phyloP scores from a whole-genome alignment of 2,329 filamentous ascomycete genomes.

The Dendryphion nanum region DNA sequence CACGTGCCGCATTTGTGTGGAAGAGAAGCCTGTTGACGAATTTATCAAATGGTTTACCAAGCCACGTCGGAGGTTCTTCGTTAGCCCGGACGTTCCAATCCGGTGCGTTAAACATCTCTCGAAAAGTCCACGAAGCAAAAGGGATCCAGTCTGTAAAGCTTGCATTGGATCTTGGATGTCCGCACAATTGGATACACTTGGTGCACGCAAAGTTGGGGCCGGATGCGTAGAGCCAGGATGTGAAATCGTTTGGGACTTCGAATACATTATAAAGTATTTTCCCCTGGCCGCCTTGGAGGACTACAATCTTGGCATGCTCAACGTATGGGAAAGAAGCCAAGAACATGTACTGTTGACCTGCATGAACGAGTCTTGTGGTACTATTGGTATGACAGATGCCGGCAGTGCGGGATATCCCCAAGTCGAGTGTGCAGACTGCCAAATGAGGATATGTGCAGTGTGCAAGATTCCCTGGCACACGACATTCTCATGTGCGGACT shows the following conservation, averaged over 20 bases:
- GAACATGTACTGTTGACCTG: conserved; percentile 12
- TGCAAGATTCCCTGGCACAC: conserved; percentile 26
- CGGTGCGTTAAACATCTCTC: conserved; percentile 22
- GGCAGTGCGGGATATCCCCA: conserved; percentile 23
- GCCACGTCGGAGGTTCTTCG: conserved; percentile 4
- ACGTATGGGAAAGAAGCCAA: conserved; percentile 16
- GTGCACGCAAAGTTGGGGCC: conserved; percentile 13
- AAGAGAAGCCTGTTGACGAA: conserved; percentile 3
- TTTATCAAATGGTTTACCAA: conserved; percentile 20
- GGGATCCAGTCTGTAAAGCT: conserved; percentile 25
- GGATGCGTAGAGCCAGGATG: conserved; percentile 27
- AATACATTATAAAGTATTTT: conserved; percentile 19
- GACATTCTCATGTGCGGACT: conserved; percentile 22
- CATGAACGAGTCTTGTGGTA: conserved; percentile 10
- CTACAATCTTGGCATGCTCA: conserved; percentile 25
- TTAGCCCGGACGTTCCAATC: conserved; percentile 9
- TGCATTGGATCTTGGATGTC: conserved; percentile 24
- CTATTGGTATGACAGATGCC: conserved; percentile 15
- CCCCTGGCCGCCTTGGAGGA: conserved; percentile 16
- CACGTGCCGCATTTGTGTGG: conserved; percentile 8
- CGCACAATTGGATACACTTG: conserved; percentile 19
- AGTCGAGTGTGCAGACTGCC: conserved; percentile 18
- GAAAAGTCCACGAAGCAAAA: conserved; percentile 17
- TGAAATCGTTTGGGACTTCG: conserved; percentile 15
- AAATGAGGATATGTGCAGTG: conserved; percentile 16